These are phyloP conservation scores for Deinandra increscens DNA, from an alignment of 129 eudicot species.

Conservation along the genomic window DNA sequence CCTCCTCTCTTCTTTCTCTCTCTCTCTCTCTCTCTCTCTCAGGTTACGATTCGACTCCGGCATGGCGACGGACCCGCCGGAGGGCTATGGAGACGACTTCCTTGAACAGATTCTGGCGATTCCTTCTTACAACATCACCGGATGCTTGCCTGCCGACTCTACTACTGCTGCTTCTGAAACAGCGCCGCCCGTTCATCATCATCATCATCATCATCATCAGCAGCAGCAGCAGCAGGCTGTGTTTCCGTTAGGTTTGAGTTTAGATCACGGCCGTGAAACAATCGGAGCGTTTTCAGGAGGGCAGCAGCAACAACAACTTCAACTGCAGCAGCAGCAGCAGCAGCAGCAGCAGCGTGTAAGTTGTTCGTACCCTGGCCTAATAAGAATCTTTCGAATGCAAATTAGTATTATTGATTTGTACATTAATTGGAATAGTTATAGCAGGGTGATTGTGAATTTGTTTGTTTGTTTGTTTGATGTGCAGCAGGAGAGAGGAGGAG, in stretches of 20 bases:
- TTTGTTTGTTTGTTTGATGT: constrained; percentile 7
- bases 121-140: constrained; percentile 48
- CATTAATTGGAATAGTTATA: neutral
- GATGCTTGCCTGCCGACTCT: constrained; percentile 41
- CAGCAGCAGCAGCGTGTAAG: constrained; percentile 42
- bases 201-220: constrained; percentile 29
- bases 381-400: neutral
- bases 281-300: constrained; percentile 41
- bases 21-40: neutral
- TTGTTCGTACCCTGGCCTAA: constrained; percentile 22
- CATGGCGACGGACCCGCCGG: constrained; percentile 77
- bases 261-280: constrained; percentile 58
- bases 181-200: constrained; percentile 27
- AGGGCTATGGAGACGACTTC: constrained; percentile 70
- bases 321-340: constrained; percentile 25
- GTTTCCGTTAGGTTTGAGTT: constrained; percentile 72
- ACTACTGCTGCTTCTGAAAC: constrained; percentile 46
- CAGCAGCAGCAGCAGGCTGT: constrained; percentile 27
- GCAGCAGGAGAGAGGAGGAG: constrained; percentile 90
- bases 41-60: constrained; percentile 34
- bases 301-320: constrained; percentile 25
- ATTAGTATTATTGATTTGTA: no score
- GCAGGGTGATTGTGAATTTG: neutral
- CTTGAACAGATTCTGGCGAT: constrained; percentile 80
- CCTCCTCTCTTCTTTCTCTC: constrained; percentile 13